Conservation (phyloP, 2,329 filamentous ascomycete species). For the Seiridium unicorne region DNA sequence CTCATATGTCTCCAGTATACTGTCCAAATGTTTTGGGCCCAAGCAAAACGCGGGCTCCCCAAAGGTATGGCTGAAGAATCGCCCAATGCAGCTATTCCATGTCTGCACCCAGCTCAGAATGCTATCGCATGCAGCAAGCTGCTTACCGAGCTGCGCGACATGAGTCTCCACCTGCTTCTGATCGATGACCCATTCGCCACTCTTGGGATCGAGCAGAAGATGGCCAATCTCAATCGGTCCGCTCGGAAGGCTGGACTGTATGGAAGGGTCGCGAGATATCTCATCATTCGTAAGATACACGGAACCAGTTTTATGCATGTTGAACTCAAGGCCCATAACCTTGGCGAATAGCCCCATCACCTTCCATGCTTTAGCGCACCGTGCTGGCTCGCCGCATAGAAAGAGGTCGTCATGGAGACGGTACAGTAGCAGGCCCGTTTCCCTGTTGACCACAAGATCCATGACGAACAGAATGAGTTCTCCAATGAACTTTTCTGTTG, state of each 20-base stretch:
- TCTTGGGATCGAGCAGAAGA: constrained; percentile 44
- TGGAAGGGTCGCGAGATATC: constrained; percentile 17
- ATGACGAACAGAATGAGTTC: constrained; percentile 40
- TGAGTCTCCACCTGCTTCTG: constrained; percentile 51
- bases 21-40: constrained; percentile 41
- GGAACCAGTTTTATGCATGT: constrained; percentile 37
- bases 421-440: constrained; percentile 40
- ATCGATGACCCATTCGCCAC: constrained; percentile 52
- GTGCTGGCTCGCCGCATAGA: constrained; percentile 40
- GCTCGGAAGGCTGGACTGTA: constrained; percentile 37
- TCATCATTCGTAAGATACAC: constrained; percentile 27
- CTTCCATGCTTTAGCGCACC: constrained; percentile 40
- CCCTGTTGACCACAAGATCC: constrained; percentile 17
- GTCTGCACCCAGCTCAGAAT: constrained; percentile 37
- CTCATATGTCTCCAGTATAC: constrained; percentile 38
- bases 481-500: constrained; percentile 43
- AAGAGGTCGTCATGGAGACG: constrained; percentile 49
- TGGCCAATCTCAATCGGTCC: constrained; percentile 57
- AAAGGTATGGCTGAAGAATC: constrained; percentile 45
- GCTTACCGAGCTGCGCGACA: constrained; percentile 50
- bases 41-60: constrained; percentile 43
- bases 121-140: constrained; percentile 51
- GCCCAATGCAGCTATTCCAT: constrained; percentile 45
- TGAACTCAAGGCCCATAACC: constrained; percentile 40
- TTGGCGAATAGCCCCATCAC: constrained; percentile 38